Base-by-base conservation (phyloP, 23 red algal species). In the Gracilaria caudata region DNA sequence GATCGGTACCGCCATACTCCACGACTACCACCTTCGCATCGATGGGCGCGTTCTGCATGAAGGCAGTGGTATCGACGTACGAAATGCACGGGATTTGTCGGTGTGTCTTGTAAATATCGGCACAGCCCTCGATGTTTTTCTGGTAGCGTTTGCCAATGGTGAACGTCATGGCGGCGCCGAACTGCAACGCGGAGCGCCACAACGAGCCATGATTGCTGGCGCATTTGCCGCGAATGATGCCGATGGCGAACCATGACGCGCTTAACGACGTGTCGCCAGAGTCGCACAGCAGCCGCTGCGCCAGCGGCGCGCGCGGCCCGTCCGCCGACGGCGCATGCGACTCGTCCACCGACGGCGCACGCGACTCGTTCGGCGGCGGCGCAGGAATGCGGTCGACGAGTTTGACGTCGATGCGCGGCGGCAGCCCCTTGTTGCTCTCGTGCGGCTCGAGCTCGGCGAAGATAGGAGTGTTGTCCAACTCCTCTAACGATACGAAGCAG, bases 181-280 rank as follows among this genome's bases (percentile, higher is more conserved):
- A 79, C 36, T 83, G 82, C 38, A 86, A 40, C 28, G 92, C 92
- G 8, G 83, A 81, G 26, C 92, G 83, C 80, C 81, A 86, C 9
- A 94, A 54, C 29, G 92, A 59, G 21, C 92, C 92, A 57, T 94
- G 92, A 37, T 94, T 94, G 44, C 73, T 72, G 46, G 82, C 92
- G 7, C 55, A 72, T 37, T 80, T 78, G 12, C 81, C 81, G 54
- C 92, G 92, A 13, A 87, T 41, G 43, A 94, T 94, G 7, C 92
- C 92, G 36, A 94, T 88, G 17, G 25, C 92, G 60, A 94, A 94
- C 81, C 81, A 94, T 0, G 68, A 77, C 34, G 40, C 55, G 23
- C 66, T 75, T 8, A 85, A 68, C 12, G 68, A 23, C 6, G 90
- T 71, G 43, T 64, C 10, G 2, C 19, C 29, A 3, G 86, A 90